These are phyloP conservation scores for Hymenoscyphus scutula DNA, from an alignment of 2,329 filamentous ascomycete genomes.

Conservation along the genomic window DNA sequence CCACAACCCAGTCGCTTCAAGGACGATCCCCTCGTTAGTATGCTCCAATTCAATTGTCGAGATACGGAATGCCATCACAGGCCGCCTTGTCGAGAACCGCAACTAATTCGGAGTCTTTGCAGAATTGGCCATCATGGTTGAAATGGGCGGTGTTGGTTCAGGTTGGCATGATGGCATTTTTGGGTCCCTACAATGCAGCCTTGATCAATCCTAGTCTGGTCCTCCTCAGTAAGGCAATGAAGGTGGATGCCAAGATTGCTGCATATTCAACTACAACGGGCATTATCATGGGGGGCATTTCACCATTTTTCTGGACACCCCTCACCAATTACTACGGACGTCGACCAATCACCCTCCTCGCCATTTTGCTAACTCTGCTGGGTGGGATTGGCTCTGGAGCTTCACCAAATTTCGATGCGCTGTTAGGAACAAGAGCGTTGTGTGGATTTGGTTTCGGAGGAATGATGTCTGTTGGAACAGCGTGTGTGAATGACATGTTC, in stretches of 20 bases:
- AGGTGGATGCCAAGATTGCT: constrained; percentile 26
- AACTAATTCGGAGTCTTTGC: constrained; percentile 5
- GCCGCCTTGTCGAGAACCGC: not conserved
- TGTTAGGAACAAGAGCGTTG: constrained; percentile 31
- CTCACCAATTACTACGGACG: constrained; percentile 33
- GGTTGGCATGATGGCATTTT: constrained; percentile 35
- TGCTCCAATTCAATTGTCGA: not conserved
- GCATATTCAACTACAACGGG: constrained; percentile 34
- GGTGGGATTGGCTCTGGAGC: constrained; percentile 30
- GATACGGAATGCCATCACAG: not conserved
- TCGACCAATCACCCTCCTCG: constrained; percentile 32
- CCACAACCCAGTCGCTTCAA: constrained; percentile 35
- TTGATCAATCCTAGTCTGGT: constrained; percentile 34
- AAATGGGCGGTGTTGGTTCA: constrained; percentile 36
- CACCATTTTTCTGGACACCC: constrained; percentile 33
- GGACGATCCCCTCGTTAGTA: constrained; percentile 34
- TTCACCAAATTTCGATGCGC: constrained; percentile 24
- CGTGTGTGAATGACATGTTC: constrained; percentile 35
- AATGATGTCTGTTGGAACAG: constrained; percentile 35
- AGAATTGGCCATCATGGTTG: constrained; percentile 36
- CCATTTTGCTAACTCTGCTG: constrained; percentile 31
- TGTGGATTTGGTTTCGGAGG: constrained; percentile 34
- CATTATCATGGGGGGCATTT: constrained; percentile 32
- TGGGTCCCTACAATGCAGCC: constrained; percentile 34
- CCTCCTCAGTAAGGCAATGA: constrained; percentile 28